phyloP scores from a whole-genome alignment of 2,329 filamentous ascomycete species.

The Hymenoscyphus linearis region DNA sequence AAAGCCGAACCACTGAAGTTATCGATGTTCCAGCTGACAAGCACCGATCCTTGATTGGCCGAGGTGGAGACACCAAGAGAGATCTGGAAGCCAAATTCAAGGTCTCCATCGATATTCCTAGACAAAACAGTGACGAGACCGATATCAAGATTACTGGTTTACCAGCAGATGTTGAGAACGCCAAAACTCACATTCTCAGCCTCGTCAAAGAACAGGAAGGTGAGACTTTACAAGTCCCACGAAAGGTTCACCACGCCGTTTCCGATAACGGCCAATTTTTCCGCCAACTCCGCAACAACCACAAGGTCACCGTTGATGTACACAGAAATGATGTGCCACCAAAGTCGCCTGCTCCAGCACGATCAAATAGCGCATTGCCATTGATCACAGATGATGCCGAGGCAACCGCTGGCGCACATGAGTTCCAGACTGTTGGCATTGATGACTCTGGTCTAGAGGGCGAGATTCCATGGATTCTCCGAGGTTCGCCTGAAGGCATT shows the following conservation, averaged over 20 bases:
- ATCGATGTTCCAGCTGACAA: conserved; percentile 84
- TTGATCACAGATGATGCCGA: conserved; percentile 85
- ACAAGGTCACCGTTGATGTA: conserved; percentile 88
- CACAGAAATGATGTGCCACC: conserved; percentile 71
- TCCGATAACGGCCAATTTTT: conserved; percentile 91
- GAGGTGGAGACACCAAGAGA: conserved; percentile 81
- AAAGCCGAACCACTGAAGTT: conserved; percentile 72
- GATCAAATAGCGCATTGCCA: conserved; percentile 63
- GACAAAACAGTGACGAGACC: conserved; percentile 77
- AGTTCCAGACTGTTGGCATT: conserved; percentile 74
- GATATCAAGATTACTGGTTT: conserved; percentile 82
- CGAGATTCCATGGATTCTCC: conserved; percentile 85
- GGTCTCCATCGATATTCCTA: conserved; percentile 84
- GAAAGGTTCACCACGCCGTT: conserved; percentile 75
- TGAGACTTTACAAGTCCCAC: conserved; percentile 80
- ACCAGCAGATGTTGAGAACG: conserved; percentile 72
- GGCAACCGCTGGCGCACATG: conserved; percentile 60
- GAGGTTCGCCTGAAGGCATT: conserved; percentile 71
- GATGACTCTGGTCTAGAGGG: conserved; percentile 49
- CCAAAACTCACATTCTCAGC: conserved; percentile 76
- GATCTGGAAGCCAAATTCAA: conserved; percentile 81
- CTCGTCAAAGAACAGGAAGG: conserved; percentile 82
- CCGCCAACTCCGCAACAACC: conserved; percentile 79
- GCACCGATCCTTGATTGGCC: conserved; percentile 86
- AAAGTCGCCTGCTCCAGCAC: conserved; percentile 53